These are phyloP conservation scores for Fusarium lyarnte DNA, from an alignment of 2,329 filamentous ascomycete species.

Conservation along the genomic window DNA sequence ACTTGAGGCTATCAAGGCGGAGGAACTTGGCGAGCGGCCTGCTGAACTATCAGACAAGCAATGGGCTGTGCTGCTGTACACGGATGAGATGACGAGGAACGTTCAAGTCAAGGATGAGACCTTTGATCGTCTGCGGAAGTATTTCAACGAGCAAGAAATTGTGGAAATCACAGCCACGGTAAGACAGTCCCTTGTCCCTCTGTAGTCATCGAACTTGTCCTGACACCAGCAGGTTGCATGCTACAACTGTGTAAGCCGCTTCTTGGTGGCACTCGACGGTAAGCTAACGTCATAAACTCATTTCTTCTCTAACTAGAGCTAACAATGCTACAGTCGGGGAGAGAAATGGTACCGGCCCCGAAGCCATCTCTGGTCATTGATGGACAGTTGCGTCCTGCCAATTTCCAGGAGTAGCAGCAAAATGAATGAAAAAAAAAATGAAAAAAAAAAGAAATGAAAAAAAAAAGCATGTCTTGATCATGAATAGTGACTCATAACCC, in stretches of 20 bases:
- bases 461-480: not conserved
- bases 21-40: conserved; percentile 45
- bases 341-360: conserved; percentile 63
- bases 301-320: conserved; percentile 35
- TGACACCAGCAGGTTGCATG: conserved; percentile 64
- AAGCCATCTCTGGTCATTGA: conserved; percentile 51
- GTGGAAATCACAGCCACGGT: conserved; percentile 85
- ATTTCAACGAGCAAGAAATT: conserved; percentile 76
- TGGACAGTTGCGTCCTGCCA: not conserved
- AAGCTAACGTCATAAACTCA: conserved; percentile 43
- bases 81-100: conserved; percentile 84
- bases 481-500: not conserved
- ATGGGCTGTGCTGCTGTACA: conserved; percentile 75
- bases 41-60: conserved; percentile 65
- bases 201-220: not conserved
- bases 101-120: conserved; percentile 75
- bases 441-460: no score
- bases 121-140: conserved; percentile 68
- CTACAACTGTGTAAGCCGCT: conserved; percentile 88
- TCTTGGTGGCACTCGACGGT: conserved; percentile 84
- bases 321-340: conserved; percentile 61
- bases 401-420: conserved; percentile 9
- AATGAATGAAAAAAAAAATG: not conserved
- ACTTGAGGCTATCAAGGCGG: conserved; percentile 56
- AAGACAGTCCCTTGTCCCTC: conserved; percentile 34